Base-by-base conservation (phyloP, 805 yeast genomes). In the Candida cerambycidarum region DNA sequence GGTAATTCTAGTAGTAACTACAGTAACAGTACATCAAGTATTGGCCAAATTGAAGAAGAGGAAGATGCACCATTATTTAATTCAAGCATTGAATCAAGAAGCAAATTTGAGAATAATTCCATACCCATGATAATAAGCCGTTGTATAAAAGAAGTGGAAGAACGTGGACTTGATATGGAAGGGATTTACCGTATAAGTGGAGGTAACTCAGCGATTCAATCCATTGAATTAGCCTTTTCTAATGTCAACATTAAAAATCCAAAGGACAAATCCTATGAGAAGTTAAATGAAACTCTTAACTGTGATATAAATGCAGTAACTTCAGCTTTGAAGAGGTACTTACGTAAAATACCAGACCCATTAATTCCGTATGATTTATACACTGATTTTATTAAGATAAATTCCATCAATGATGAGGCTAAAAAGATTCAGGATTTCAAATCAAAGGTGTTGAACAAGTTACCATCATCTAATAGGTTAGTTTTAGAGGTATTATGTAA, bases 131-230 rank as follows among this genome's bases (percentile, higher is more conserved):
- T 93, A 21, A 75, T 93, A 9, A 69, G 82, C 10, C 71, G 79
- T 44, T 88, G 97, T 63, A 64, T 89, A 5, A 68, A 71, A 17
- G 93, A 84, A 53, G 89, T 93, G 41, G 97, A 92, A 64, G 57
- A 58, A 5, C 71, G 88, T 44, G 96, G 96, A 4, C 62, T 90
- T 51, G 80, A 75, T 30, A 67, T 73, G 47, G 98, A 90, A 62
- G 99, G 99, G 7, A 76, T 93, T 27, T 93, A 93, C 66, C 73
- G 99, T 51, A 83, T 90, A 51, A 84, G 95, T 35, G 99, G 96
- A 1, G 85, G 88, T 4, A 76, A 82, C 48, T 75, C 88, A 7
- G 83, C 85, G 38, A 75, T 83, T 42, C 79, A 76, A 17, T 61
- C 69, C n/a, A 65, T 70, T 36, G 75, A 69, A 45, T 62, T 59